Base-by-base conservation (phyloP, 257 asterid genomes). In the Gentiana dahurica region DNA sequence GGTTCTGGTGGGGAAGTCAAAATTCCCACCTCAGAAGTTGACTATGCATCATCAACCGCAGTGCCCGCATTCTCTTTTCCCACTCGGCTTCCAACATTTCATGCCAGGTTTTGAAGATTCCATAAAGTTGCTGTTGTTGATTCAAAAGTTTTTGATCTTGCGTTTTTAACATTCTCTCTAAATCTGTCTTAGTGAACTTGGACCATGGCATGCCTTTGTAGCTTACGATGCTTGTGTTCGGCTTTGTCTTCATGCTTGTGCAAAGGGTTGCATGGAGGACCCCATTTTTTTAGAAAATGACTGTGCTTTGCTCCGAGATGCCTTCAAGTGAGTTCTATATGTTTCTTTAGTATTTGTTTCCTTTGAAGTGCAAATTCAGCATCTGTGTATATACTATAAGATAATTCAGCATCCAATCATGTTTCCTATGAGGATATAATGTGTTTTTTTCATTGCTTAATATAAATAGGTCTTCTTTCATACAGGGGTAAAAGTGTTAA, bases 171-270 rank as follows among this genome's bases (percentile, higher is more conserved):
- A 57, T 53, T 24, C 50, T 39, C 46, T 39, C n/a, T 57, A 51
- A 46, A 51, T 36, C 39, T 58, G 69, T 39, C 70, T 36, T 65
- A 78, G 84, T 51, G 74, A 76, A 43, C 72, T 74, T 47, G 84
- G 84, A 34, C 80, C 84, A 24, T 74, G 84, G 84, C 80, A 78
- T 55, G 76, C 71, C 11, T 75, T 78, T 37, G 70, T 78, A 51
- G 75, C 84, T 38, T 78, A 78, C 35, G 84, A 78, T 44, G 84
- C 84, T 3, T 78, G 84, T 63, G 84, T 78, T 39, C 75, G 84
- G 60, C 78, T 78, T 13, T 78, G 84, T 60, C 80, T 78, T 57
- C 74, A 78, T 74, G 73, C 84, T 56, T 78, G 84, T 80, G 84
- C 84, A 52, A 71, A 64, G 65, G 80, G 80, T 57, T 78, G 84